These are phyloP conservation scores for Cercis canadensis DNA, from an alignment of 306 rosid species.

Conservation along the genomic window DNA sequence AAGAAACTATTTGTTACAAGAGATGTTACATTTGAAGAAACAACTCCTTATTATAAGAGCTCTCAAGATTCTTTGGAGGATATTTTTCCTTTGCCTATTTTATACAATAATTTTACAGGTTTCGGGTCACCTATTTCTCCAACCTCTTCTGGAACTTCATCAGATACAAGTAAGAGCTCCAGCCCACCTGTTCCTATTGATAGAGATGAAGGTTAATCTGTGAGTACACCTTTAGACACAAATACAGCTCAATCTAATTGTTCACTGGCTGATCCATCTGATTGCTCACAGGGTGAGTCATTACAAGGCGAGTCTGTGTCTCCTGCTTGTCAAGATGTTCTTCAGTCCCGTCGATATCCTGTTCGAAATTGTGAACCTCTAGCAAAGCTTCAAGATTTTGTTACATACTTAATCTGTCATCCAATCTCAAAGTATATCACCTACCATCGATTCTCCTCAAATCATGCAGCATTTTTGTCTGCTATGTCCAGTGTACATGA, in stretches of 20 bases:
- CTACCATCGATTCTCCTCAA: background rate
- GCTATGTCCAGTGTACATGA: background rate
- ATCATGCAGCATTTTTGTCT: background rate
- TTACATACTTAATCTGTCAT: background rate
- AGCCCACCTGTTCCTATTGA: background rate
- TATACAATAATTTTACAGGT: no score
- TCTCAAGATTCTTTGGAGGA: no score
- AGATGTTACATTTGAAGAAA: conserved; percentile 5
- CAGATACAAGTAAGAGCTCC: background rate
- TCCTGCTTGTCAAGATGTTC: background rate
- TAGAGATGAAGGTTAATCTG: background rate
- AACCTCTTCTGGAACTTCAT: background rate
- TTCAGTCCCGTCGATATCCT: background rate
- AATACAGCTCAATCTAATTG: background rate
- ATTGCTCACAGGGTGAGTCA: background rate
- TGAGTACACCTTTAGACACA: background rate
- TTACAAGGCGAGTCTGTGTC: background rate
- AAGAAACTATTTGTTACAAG: background rate
- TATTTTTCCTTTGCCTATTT: no score
- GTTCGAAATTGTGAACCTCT: background rate
- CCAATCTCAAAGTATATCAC: conserved; percentile 1
- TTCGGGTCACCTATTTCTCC: no score
- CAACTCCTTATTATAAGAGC: background rate
- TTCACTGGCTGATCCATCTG: background rate
- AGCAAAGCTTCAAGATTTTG: background rate